phyloP scores from a whole-genome alignment of 2,329 filamentous ascomycete genomes.

The Aspergillus tanneri region DNA sequence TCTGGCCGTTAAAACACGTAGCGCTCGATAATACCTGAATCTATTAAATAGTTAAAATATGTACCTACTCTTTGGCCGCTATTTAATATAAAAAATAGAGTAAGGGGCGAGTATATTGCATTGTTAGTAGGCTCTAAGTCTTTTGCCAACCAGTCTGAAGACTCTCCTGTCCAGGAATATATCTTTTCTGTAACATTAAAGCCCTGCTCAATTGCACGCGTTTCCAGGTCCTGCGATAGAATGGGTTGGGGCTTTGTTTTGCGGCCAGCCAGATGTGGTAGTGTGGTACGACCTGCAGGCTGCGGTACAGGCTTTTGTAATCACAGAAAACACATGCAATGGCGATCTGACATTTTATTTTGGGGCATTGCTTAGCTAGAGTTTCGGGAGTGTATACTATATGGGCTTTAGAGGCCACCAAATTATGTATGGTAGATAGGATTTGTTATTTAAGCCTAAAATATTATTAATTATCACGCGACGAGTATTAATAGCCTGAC shows the following conservation, averaged over 20 bases:
- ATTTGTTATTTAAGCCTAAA: background rate
- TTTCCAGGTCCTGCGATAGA: background rate
- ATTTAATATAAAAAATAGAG: background rate
- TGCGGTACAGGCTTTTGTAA: background rate
- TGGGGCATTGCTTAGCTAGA: background rate
- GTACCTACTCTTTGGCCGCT: background rate
- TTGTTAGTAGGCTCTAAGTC: background rate
- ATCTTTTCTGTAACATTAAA: background rate
- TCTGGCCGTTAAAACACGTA: background rate
- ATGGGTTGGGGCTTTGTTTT: background rate
- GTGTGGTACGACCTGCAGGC: background rate
- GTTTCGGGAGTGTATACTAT: background rate
- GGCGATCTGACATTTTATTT: background rate
- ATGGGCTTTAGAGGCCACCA: slow-evolving; percentile 1
- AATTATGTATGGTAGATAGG: background rate
- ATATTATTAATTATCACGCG: slow-evolving; percentile 4
- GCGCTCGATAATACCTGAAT: background rate
- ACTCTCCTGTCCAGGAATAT: background rate
- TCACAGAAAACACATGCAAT: slow-evolving; percentile 3
- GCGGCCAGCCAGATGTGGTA: slow-evolving; percentile 2
- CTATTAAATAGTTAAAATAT: background rate
- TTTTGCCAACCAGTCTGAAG: background rate
- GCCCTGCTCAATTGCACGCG: background rate
- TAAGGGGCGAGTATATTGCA: background rate
- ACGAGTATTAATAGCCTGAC: background rate